Evolutionary conservation across 495 filamentous ascomycete genomes (phyloP).

Genomic region (Talaromyces nanjingensis): DNA sequence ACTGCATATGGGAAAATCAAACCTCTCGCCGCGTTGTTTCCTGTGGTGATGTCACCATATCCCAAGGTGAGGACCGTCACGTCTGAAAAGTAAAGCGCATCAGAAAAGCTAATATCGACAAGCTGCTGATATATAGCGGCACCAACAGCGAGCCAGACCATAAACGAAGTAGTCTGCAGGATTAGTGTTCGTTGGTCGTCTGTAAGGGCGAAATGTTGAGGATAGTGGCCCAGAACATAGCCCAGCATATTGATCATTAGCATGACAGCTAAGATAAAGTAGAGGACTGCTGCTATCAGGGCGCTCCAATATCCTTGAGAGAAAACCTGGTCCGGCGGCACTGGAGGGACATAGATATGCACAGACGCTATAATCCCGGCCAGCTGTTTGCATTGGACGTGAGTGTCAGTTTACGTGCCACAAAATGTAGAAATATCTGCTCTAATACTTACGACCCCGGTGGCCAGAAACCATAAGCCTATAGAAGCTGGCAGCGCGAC

Average conservation of each 20-base stretch:
- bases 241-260: constrained; percentile 75
- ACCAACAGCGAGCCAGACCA: constrained; percentile 55
- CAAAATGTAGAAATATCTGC: background rate
- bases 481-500: constrained; percentile 65
- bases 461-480: constrained; percentile 60
- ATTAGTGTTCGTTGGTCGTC: constrained; percentile 65
- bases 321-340: constrained; percentile 50
- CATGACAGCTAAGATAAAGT: constrained; percentile 54
- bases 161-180: constrained; percentile 56
- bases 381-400: constrained; percentile 34
- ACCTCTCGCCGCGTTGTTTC: constrained; percentile 45
- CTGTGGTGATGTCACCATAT: constrained; percentile 52
- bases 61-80: constrained; percentile 62
- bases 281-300: constrained; percentile 59
- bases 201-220: constrained; percentile 65
- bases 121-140: constrained; percentile 48
- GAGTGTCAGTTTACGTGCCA: background rate
- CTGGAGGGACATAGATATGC: constrained; percentile 52
- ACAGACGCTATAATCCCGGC: constrained; percentile 54
- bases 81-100: constrained; percentile 58
- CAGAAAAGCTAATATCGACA: constrained; percentile 41
- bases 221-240: constrained; percentile 70
- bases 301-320: constrained; percentile 76
- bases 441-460: constrained; percentile 48
- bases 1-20: constrained; percentile 79